Evolutionary conservation across 306 rosid species (phyloP).

Genomic region (Benincasa hispida): DNA sequence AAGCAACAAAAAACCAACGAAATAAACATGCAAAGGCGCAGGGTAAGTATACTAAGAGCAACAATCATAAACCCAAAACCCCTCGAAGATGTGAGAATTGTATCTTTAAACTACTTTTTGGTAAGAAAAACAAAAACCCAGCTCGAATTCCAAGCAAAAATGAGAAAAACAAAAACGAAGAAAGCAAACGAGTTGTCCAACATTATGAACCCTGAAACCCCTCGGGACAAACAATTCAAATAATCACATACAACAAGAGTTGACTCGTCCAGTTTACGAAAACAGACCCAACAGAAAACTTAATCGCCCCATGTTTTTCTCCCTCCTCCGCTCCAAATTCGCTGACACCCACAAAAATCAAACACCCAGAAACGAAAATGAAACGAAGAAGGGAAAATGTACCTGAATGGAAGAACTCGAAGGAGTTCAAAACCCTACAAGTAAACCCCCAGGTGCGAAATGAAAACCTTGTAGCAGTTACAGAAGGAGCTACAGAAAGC

Average conservation of each 20-base stretch:
- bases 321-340: background rate
- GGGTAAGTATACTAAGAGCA: background rate
- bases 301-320: background rate
- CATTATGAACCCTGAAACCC: background rate
- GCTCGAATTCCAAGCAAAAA: background rate
- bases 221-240: background rate
- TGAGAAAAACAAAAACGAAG: background rate
- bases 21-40: background rate
- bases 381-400: background rate
- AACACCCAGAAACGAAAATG: background rate
- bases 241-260: background rate
- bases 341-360: background rate
- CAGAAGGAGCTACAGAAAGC: background rate
- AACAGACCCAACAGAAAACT: background rate
- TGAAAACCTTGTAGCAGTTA: background rate
- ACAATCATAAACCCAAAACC: background rate
- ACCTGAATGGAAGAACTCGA: background rate
- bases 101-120: background rate
- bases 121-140: background rate
- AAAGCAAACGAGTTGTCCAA: background rate
- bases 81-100: background rate
- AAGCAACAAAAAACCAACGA: background rate
- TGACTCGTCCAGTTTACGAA: background rate
- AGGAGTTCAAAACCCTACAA: constrained; percentile 1
- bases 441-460: background rate